Percentiles rank a stretch among this genome's conserved stretches.
phyloP scores from a whole-genome alignment of 2,329 filamentous ascomycete species.

The Fulvia fulva region DNA sequence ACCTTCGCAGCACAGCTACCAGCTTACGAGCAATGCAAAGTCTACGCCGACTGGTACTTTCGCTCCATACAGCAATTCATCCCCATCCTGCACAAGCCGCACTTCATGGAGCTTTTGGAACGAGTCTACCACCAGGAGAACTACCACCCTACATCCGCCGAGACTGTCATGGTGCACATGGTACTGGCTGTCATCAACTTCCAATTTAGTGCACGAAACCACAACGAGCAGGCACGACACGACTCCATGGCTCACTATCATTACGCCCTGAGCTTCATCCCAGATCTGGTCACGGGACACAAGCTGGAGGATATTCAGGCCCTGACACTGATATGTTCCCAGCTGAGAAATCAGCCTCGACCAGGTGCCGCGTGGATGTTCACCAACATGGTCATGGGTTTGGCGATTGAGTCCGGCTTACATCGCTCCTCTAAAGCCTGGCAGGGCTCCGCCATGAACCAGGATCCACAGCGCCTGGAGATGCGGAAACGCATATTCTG shows the following conservation, averaged over 20 bases:
- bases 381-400: slow-evolving; percentile 59
- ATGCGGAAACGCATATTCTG: slow-evolving; percentile 77
- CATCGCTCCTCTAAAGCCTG: slow-evolving; percentile 66
- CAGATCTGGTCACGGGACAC: slow-evolving; percentile 58
- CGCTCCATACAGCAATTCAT: slow-evolving; percentile 66
- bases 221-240: slow-evolving; percentile 54
- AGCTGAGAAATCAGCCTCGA: slow-evolving; percentile 74
- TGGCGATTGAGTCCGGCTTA: slow-evolving; percentile 71
- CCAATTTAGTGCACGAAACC: slow-evolving; percentile 70
- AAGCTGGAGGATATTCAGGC: slow-evolving; percentile 68
- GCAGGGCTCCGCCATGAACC: slow-evolving; percentile 48
- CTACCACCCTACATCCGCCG: slow-evolving; percentile 59
- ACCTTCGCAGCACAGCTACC: slow-evolving; percentile 59
- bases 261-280: slow-evolving; percentile 66
- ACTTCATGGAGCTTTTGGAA: slow-evolving; percentile 64
- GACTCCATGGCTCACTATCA: slow-evolving; percentile 75
- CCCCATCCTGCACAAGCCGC: slow-evolving; percentile 72
- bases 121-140: slow-evolving; percentile 64
- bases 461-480: slow-evolving; percentile 63
- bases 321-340: slow-evolving; percentile 65
- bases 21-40: slow-evolving; percentile 59
- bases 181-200: slow-evolving; percentile 74
- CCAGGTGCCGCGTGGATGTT: slow-evolving; percentile 71
- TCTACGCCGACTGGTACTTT: slow-evolving; percentile 73
- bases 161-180: slow-evolving; percentile 71